Base-by-base conservation (phyloP, 202 grass and related monocot genomes). In the Alloteropsis angusta region DNA sequence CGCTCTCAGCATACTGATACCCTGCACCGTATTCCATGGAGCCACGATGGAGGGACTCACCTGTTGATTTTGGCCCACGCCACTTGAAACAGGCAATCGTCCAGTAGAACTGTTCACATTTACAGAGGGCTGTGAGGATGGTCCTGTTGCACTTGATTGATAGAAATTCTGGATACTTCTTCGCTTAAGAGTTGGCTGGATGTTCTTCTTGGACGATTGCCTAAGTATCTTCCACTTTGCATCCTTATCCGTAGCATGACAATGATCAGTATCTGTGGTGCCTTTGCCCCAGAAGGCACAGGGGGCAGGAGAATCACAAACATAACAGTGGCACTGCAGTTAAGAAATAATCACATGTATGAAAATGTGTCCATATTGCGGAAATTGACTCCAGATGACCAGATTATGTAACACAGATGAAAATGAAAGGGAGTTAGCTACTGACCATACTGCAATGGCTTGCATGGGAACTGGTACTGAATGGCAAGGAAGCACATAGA, bases 281-380 rank as follows among this genome's bases (percentile, higher is more conserved):
- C 83, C 80, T 34, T 87, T 79, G 39, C 44, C 75, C 95, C 89
- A 98, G 26, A 47, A 73, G 50, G 25, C 52, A 60, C 95, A 98
- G 59, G 95, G 91, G 71, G 91, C 95, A 57, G 28, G 89, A 16
- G 74, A 83, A 13, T 97, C 94, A 52, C 94, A 94, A 10, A 97
- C 91, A 83, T 94, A 97, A 55, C 94, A 94, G 80, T 94, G 91
- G 76, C 94, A 97, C 91, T 97, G 94, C 77, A 87, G 82, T 85
- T 28, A 77, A 59, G 76, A 65, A 61, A 57, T 52, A 74, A n/a
- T 38, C 25, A 76, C 53, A 43, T 1, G 18, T 41, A 76, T 47
- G 39, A 73, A 56, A 73, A 87, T 52, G 68, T 71, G 48, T 74
- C 18, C 44, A 17, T 62, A 35, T 21, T 65, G 58, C 30, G 30